A percentile compares a stretch with the other conserved stretches of the same genome.
Conservation (phyloP, 352 stramenopile species). For the Pythium folliculosum region DNA sequence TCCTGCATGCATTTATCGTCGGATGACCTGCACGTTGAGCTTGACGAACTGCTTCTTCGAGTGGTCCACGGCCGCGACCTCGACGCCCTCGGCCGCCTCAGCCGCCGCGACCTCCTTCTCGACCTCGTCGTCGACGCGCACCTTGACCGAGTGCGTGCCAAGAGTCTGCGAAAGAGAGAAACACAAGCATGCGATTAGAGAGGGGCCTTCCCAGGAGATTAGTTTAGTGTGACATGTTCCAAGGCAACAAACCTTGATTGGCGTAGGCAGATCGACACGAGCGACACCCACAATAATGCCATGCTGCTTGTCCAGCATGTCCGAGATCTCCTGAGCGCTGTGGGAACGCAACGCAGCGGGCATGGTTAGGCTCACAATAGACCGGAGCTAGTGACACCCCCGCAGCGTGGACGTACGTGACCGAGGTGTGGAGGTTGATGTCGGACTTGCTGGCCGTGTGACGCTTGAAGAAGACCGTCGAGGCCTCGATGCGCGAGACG, state of each 20-base stretch:
- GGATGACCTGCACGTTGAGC: conserved; percentile 57
- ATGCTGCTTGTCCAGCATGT: conserved; percentile 85
- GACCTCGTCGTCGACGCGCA: conserved; percentile 80
- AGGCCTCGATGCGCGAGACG: conserved; percentile 54
- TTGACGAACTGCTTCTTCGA: conserved; percentile 83
- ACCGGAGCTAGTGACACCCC: background rate
- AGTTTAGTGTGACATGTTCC: background rate
- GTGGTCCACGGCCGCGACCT: conserved; percentile 38
- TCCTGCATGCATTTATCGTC: conserved; percentile 50
- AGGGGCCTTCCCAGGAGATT: too few relatives aligned
- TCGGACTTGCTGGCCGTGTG: conserved; percentile 68
- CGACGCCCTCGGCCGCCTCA: conserved; percentile 28
- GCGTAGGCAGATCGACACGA: conserved; percentile 66
- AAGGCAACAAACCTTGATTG: conserved; percentile 64
- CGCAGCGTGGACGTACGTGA: conserved; percentile 65
- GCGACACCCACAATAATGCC: conserved; percentile 80
- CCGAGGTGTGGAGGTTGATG: conserved; percentile 62
- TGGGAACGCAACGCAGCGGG: background rate
- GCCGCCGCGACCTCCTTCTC: conserved; percentile 65
- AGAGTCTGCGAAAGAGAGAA: conserved; percentile 42
- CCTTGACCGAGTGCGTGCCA: conserved; percentile 77
- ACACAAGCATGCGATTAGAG: background rate
- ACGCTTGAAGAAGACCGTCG: conserved; percentile 80
- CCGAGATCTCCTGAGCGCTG: conserved; percentile 81
- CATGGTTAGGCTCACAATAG: background rate